Evolutionary conservation across 2,329 filamentous ascomycete species (phyloP).

Genomic region (Penicillium janthinellum): DNA sequence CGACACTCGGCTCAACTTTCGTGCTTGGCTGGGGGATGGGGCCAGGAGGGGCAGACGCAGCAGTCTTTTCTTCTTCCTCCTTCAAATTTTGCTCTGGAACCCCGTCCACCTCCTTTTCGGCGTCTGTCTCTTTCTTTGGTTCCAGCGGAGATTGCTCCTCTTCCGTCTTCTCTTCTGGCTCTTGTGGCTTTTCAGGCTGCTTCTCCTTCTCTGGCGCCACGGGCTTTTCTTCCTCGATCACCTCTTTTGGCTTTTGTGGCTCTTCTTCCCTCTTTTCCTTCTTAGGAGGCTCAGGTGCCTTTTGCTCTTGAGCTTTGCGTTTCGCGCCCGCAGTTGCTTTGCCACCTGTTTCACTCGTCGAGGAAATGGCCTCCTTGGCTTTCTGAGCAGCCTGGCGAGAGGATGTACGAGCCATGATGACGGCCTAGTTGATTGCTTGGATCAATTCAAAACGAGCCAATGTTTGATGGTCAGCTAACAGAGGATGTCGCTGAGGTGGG

Average conservation of each 20-base stretch:
- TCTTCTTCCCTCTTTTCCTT: constrained; percentile 42
- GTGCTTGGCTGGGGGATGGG: constrained; percentile 7
- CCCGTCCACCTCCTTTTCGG: background rate
- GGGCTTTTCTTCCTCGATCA: background rate
- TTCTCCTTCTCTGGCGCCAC: background rate
- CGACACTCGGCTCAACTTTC: constrained; percentile 22
- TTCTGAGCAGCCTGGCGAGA: constrained; percentile 48
- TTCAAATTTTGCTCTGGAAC: background rate
- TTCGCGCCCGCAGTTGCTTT: constrained; percentile 38
- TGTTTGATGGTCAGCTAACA: background rate
- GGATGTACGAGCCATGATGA: constrained; percentile 42
- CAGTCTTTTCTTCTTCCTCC: constrained; percentile 7
- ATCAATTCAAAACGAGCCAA: background rate
- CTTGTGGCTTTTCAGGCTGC: constrained; percentile 9
- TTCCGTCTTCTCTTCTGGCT: constrained; percentile 8
- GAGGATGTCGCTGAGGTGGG: background rate
- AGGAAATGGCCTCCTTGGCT: constrained; percentile 45
- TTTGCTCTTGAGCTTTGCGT: constrained; percentile 39
- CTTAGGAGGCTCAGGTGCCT: constrained; percentile 36
- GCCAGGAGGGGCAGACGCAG: constrained; percentile 19
- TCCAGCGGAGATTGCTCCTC: background rate
- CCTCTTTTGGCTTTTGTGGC: constrained; percentile 17
- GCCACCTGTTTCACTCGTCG: constrained; percentile 33
- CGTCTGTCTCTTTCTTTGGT: background rate
- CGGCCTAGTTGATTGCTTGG: background rate